These are phyloP conservation scores for Xenosphaeropsis pyriputrescens DNA, from an alignment of 2,329 filamentous ascomycete genomes.

Conservation along the genomic window DNA sequence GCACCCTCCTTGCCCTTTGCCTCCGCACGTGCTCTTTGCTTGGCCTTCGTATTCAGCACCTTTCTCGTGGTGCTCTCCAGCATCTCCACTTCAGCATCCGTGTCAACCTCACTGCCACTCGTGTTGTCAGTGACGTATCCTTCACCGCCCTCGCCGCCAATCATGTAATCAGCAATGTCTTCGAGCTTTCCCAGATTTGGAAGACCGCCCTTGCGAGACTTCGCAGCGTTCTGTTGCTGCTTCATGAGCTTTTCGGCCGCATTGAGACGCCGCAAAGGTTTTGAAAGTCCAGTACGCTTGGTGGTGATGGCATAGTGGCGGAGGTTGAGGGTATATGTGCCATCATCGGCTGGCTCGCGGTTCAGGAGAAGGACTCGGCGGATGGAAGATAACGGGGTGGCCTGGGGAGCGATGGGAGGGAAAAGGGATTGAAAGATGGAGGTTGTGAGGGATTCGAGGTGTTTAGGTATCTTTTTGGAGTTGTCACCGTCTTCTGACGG, in stretches of 20 bases:
- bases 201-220: constrained; percentile 53
- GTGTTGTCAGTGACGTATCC: constrained; percentile 78
- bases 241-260: constrained; percentile 64
- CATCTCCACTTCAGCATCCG: constrained; percentile 90
- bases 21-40: constrained; percentile 22
- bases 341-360: constrained; percentile 51
- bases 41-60: constrained; percentile 35
- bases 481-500: constrained; percentile 30
- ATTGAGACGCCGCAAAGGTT: constrained; percentile 69
- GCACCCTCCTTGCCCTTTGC: constrained; percentile 27
- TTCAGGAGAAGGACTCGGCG: constrained; percentile 82
- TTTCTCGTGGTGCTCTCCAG: constrained; percentile 47
- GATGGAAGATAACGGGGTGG: constrained; percentile 82
- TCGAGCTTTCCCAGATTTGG: constrained; percentile 84
- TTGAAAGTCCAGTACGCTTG: constrained; percentile 70
- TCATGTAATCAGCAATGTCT: constrained; percentile 89
- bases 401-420: constrained; percentile 85
- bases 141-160: constrained; percentile 60
- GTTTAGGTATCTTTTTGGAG: constrained; percentile 66
- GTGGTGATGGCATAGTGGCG: constrained; percentile 94
- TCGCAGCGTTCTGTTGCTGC: constrained; percentile 28
- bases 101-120: constrained; percentile 84
- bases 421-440: constrained; percentile 95
- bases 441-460: constrained; percentile 83
- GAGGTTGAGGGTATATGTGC: constrained; percentile 71